Evolutionary conservation across 2,329 filamentous ascomycete genomes (phyloP), one percentile per base, ranked within the genome.

Genomic region (Fusarium incarnatum): DNA sequence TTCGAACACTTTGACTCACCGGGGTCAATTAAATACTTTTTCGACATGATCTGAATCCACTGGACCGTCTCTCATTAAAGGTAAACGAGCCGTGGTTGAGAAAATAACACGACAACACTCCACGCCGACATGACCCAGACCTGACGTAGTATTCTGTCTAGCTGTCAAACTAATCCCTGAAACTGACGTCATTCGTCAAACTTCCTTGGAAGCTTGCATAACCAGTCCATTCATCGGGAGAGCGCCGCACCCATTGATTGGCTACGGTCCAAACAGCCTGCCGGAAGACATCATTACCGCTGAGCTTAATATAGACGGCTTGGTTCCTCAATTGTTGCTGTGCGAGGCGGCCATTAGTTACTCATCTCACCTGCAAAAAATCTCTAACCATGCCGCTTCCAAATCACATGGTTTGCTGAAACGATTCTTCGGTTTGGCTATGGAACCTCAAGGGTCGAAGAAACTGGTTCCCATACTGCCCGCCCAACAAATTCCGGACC

Each of bases 391-490:
- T 64, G 60, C 27, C 9, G 18, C 40, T 25, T 46, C 28, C 13
- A 58, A 12, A 28, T 50, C 22, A 16, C 44, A 20, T 49, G 22
- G 23, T 18, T 30, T 41, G 37, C 27, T 64, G 10, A 48, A 23
- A 37, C 30, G 15, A 32, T 34, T 22, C 18, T 49, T 16, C 27
- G 49, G 49, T 53, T 42, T 53, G 30, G 45, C 12, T 41, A 64
- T 64, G 61, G 61, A 64, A 22, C 37, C 50, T 22, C 59, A 45
- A 16, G 60, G 56, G 45, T 20, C 50, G 5, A 64, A 37, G 44
- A 63, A 45, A 18, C 50, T 64, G 45, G n/a, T 58, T 23, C 61
- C 61, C 15, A 64, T 64, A 52, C n/a, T 64, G 11, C 61, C 61
- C n/a, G 61, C 60, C 20, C 50, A 64, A 25, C 30, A 32, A 13